Evolutionary conservation across 495 filamentous ascomycete genomes (phyloP), one percentile per base, ranked within the genome.

Genomic region (Cercophora scortea): DNA sequence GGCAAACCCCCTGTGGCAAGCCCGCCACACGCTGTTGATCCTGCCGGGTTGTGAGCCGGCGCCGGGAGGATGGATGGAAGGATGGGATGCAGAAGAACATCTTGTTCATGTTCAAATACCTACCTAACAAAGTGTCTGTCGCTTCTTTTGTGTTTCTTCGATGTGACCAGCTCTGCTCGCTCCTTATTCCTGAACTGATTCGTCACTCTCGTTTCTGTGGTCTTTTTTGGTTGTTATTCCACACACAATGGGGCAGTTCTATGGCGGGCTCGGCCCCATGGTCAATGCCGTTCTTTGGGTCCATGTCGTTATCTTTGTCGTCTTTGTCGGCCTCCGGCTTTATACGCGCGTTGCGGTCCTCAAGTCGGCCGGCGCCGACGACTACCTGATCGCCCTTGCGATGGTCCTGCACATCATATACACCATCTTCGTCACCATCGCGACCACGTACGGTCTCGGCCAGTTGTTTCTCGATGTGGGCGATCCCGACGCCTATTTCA

Each of bases 271-370:
- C 13, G 51, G 51, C 1, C 51, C 51, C 2, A 47, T 53, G 51
- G 46, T 53, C 16, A 19, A 47, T 25, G 35, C 34, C 2, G 18
- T 47, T 7, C 25, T 45, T 8, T 53, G 51, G 51, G 18, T 34
- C 36, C 38, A 39, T 34, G 46, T 46, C 12, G 35, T 47, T 18
- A 25, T 53, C 51, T 39, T 46, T 18, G 34, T 36, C 38, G 32
- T 53, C 34, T 53, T 53, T 10, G 51, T 47, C 35, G 43, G 19
- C 35, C 33, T 46, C 35, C 51, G 51, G 17, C 44, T 53, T 35
- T 41, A 53, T 33, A 46, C 46, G 17, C 43, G 51, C 33, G 32
- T 46, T 12, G n/a, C 36, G n/a, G 12, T 53, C 12, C 44, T 47
- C 15, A 35, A 47, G 18, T 17, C 18, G 8, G 43, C 38, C 18